A percentile compares a stretch with the other conserved stretches of the same genome.
These are phyloP conservation scores for Tillandsia fasciculata DNA, from an alignment of 176 grass and related monocot species.

Conservation along the genomic window DNA sequence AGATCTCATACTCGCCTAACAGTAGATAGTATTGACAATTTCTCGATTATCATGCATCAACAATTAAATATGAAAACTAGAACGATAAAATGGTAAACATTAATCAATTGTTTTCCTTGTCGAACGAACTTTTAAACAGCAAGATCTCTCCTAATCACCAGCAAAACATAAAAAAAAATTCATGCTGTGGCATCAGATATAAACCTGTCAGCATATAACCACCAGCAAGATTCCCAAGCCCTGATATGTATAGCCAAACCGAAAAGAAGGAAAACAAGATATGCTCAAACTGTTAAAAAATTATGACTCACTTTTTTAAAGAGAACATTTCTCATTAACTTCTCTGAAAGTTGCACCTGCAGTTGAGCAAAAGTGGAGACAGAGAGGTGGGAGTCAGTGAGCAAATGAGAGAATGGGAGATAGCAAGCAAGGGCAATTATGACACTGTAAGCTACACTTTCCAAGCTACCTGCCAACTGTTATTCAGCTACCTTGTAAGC, in stretches of 20 bases:
- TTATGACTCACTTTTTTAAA: conserved; percentile 58
- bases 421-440: not conserved
- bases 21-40: conserved; percentile 15
- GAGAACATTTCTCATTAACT: conserved; percentile 89
- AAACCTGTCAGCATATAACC: not conserved
- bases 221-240: not conserved
- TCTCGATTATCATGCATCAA: conserved; percentile 1
- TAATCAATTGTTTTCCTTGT: no score
- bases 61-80: not conserved
- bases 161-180: no score
- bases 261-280: conserved; percentile 1
- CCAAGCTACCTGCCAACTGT: not conserved
- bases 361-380: conserved; percentile 18
- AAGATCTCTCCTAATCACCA: no score
- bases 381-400: conserved; percentile 2
- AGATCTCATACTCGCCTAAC: conserved; percentile 89
- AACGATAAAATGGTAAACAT: not conserved
- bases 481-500: conserved; percentile 64
- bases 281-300: not conserved
- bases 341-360: conserved; percentile 95
- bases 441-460: not conserved
- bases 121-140: no score
- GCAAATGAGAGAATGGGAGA: not conserved
- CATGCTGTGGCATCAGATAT: no score
- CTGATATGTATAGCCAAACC: not conserved